phyloP scores from a whole-genome alignment of 768 basidiomycete genomes.

The Gymnopilus dilepis region DNA sequence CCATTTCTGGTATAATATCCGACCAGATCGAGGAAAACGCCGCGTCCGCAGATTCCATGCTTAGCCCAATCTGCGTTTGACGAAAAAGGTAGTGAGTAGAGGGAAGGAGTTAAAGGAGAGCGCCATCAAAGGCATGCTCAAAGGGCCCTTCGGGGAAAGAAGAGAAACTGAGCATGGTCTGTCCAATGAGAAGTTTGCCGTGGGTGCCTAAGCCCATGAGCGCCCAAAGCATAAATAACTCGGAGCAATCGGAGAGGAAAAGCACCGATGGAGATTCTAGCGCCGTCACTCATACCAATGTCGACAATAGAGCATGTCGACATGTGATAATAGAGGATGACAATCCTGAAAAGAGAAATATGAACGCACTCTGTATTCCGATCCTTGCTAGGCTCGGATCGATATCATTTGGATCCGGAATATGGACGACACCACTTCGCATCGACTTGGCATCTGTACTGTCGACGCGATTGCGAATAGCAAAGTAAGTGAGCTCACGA shows the following conservation, averaged over 20 bases:
- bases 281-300: background rate
- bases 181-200: background rate
- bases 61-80: conserved; percentile 66
- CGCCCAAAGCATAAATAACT: conserved; percentile 11
- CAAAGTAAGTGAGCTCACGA: background rate
- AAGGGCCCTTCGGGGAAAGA: background rate
- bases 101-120: background rate
- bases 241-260: conserved; percentile 9
- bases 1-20: conserved; percentile 49
- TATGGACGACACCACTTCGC: conserved; percentile 49
- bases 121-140: background rate
- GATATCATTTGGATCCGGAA: conserved; percentile 53
- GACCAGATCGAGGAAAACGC: conserved; percentile 70
- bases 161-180: background rate
- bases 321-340: background rate
- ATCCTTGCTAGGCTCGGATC: conserved; percentile 53
- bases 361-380: conserved; percentile 67
- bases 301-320: background rate
- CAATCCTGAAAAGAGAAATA: background rate
- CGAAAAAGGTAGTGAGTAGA: conserved; percentile 9
- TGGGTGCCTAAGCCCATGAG: background rate
- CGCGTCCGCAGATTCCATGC: conserved; percentile 73
- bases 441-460: conserved; percentile 42
- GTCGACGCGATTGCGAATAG: background rate
- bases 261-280: background rate